Percentiles rank a stretch among this genome's conserved stretches.
phyloP scores from a whole-genome alignment of 192 early-diverging fungal genomes.

The Endogone sp. region DNA sequence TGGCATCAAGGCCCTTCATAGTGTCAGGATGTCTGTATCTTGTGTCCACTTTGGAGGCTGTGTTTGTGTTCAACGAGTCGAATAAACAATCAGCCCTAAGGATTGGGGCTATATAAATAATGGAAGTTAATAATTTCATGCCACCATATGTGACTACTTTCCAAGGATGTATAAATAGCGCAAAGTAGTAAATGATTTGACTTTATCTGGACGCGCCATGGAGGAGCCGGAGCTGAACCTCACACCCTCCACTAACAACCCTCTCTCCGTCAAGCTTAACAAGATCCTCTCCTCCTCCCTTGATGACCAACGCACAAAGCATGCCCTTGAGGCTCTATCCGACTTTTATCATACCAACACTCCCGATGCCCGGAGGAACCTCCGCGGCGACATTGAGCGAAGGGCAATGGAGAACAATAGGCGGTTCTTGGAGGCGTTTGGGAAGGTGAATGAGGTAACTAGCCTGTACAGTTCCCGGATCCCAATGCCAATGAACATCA shows the following conservation, averaged over 20 bases:
- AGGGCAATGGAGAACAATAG: conserved; percentile 46
- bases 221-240: neutral
- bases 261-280: conserved; percentile 37
- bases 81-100: too few species aligned
- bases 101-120: too few species aligned
- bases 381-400: conserved; percentile 53
- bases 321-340: conserved; percentile 58
- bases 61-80: too few species aligned
- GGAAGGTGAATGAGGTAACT: conserved; percentile 45
- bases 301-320: conserved; percentile 60
- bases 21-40: neutral
- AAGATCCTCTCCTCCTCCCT: conserved; percentile 45
- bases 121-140: too few species aligned
- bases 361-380: conserved; percentile 41
- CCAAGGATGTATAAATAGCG: too few species aligned
- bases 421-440: conserved; percentile 49
- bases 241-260: conserved; percentile 2
- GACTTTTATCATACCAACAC: conserved; percentile 56
- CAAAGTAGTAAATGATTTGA: too few species aligned
- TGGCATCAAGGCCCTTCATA: too few species aligned
- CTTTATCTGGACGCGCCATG: neutral
- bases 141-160: too few species aligned
- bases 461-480: too few species aligned
- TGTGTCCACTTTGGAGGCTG: too few species aligned
- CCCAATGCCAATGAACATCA: too few species aligned